Base-by-base conservation (phyloP, 495 filamentous ascomycete genomes). In the Penicillium canescens region DNA sequence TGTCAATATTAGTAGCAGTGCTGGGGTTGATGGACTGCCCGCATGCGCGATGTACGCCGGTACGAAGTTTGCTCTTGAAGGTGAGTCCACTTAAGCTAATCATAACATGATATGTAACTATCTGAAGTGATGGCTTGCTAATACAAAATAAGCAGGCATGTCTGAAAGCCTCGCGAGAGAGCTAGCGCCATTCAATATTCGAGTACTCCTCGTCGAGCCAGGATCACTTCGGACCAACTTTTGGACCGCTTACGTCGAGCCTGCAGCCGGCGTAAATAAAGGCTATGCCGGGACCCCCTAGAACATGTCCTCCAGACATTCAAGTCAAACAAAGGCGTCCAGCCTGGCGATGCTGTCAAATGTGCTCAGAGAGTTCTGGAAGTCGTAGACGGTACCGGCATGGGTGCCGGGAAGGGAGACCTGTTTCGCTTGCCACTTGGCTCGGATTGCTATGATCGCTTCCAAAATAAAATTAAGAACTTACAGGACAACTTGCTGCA, bases 41-140 rank as follows among this genome's bases (percentile, higher is more conserved):
- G 59, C 69, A 1, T 69, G 64, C 50, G 73, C 70, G 6, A 50
- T 81, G 26, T 86, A 86, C 62, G 70, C 65, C 21, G 76, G 71
- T 0, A 74, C 79, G 2, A 86, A 86, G 56, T 79, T 74, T 36
- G 83, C 78, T 2, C 59, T 82, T 1, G 77, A 79, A 67, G 76
- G 73, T 57, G 37, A 53, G 59, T 37, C 14, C 20, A 62, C 43
- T n/a, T 12, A 11, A 8, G 6, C 12, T 23, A 3, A 12, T 20
- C 1, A 24, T 28, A 7, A 28, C 0, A 9, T 11, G 2, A 11
- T 26, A 23, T 21, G 8, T 16, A n/a, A 14, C 50, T 37, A 44
- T 31, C n/a, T 34, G 8, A 6, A 34, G 12, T 11, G n/a, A 34
- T 46, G 7, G 26, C 13, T 34, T 33, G 16, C 23, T 24, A 24